Evolutionary conservation across 2,329 filamentous ascomycete genomes (phyloP).

Genomic region (Colletotrichum incanum): DNA sequence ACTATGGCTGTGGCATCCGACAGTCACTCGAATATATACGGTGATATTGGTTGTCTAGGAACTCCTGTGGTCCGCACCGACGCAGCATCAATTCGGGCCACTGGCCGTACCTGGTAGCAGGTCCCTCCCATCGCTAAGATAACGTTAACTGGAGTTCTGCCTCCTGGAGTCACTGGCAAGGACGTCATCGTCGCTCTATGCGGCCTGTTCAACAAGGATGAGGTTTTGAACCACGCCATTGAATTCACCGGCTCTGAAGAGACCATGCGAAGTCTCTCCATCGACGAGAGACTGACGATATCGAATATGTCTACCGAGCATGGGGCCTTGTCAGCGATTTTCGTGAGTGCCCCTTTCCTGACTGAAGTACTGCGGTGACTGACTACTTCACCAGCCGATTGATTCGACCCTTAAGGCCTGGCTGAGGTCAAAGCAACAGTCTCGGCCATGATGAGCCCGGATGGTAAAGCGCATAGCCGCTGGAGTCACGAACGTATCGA

Average conservation of each 20-base stretch:
- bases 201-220: slow-evolving; percentile 86
- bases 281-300: slow-evolving; percentile 83
- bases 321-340: slow-evolving; percentile 70
- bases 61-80: slow-evolving; percentile 86
- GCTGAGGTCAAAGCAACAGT: slow-evolving; percentile 84
- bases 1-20: slow-evolving; percentile 86
- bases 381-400: slow-evolving; percentile 78
- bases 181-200: slow-evolving; percentile 94
- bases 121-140: slow-evolving; percentile 88
- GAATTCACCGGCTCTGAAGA: slow-evolving; percentile 88
- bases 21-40: slow-evolving; percentile 87
- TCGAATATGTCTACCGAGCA: slow-evolving; percentile 88
- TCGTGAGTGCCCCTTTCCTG: slow-evolving; percentile 46
- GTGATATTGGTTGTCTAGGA: slow-evolving; percentile 82
- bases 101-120: slow-evolving; percentile 89
- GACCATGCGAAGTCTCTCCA: slow-evolving; percentile 79
- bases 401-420: slow-evolving; percentile 80
- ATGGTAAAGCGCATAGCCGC: slow-evolving; percentile 66
- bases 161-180: slow-evolving; percentile 88
- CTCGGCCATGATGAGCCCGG: slow-evolving; percentile 72
- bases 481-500: slow-evolving; percentile 84
- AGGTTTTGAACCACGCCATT: slow-evolving; percentile 91
- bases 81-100: slow-evolving; percentile 89
- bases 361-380: slow-evolving; percentile 55
- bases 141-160: slow-evolving; percentile 82